phyloP scores from a whole-genome alignment of 345 rosid species.

The Ailanthus altissimus region DNA sequence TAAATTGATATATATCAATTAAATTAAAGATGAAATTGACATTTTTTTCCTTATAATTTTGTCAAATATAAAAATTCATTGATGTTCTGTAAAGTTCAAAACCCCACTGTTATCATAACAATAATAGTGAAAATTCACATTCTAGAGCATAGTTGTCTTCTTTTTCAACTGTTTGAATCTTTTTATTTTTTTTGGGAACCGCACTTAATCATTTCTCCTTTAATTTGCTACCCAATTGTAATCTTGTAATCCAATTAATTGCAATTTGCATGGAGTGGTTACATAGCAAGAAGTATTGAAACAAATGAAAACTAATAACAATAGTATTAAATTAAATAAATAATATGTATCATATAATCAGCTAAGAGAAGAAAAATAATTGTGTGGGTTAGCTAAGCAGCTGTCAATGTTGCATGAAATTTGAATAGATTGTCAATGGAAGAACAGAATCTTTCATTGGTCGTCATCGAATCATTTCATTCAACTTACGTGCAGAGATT shows the following conservation, averaged over 20 bases:
- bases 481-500: conserved; percentile 22
- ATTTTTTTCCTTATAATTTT: no score
- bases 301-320: neutral
- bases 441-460: neutral
- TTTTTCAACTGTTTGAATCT: no score
- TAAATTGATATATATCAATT: no score
- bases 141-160: no score
- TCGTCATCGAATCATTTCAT: conserved; percentile 17
- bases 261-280: neutral
- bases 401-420: neutral
- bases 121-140: no score
- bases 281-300: neutral
- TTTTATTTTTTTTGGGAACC: no score
- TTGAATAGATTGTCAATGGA: neutral
- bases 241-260: neutral
- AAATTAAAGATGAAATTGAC: no score
- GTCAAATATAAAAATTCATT: no score
- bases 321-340: neutral
- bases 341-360: neutral
- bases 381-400: neutral
- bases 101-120: no score
- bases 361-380: neutral
- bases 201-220: no score
- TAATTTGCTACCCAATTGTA: no score
- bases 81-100: no score